Evolutionary conservation across 495 filamentous ascomycete species (phyloP).

Genomic region (Aspergillus haitiensis): DNA sequence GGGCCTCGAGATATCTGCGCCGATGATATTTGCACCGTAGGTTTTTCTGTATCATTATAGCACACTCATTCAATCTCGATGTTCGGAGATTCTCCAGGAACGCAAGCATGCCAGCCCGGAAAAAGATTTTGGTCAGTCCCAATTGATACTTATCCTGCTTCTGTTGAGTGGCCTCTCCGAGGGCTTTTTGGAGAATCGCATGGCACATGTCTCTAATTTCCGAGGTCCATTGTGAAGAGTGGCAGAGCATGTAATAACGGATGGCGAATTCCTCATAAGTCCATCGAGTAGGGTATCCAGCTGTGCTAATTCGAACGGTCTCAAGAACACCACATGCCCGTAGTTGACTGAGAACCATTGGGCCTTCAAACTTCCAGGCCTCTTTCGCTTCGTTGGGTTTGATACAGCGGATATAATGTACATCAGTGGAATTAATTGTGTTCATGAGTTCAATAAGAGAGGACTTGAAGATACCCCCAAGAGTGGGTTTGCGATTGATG

Average conservation of each 20-base stretch:
- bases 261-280: constrained; percentile 98
- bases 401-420: constrained; percentile 99
- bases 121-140: constrained; percentile 97
- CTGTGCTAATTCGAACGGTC: constrained; percentile 96
- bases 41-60: constrained; percentile 99
- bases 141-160: constrained; percentile 94
- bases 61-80: constrained; percentile 85
- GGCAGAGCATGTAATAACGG: constrained; percentile 97
- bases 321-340: constrained; percentile 98
- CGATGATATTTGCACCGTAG: constrained; percentile 92
- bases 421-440: constrained; percentile 96
- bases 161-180: constrained; percentile 74
- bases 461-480: constrained; percentile 98
- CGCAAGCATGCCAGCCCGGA: constrained; percentile 97
- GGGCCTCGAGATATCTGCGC: constrained; percentile 84
- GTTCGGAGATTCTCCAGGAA: constrained; percentile 95
- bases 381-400: constrained; percentile 98
- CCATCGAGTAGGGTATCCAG: constrained; percentile 97
- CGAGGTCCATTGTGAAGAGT: constrained; percentile 85
- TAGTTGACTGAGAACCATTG: constrained; percentile 97
- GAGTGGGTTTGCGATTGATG: constrained; percentile 92
- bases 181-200: constrained; percentile 84
- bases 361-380: constrained; percentile 97
- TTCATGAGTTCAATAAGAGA: constrained; percentile 97
- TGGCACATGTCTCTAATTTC: constrained; percentile 93